Conservation (phyloP, 2,329 filamentous ascomycete species). For the Tolypocladium guangdongense region DNA sequence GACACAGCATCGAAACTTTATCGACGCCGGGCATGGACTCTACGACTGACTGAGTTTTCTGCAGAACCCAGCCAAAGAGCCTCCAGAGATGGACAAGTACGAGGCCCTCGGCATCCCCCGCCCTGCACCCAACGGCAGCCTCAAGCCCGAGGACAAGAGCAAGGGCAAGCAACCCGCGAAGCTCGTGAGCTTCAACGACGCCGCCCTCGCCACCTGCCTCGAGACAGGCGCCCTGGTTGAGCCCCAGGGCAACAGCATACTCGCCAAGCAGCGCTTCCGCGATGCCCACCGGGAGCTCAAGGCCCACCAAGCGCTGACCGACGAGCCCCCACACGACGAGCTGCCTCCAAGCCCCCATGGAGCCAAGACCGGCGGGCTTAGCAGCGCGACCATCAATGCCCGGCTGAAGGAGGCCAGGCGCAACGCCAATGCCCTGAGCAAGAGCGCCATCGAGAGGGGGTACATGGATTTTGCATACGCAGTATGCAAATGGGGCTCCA, state of each 20-base stretch:
- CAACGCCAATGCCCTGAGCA: background rate
- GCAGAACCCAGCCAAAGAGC: background rate
- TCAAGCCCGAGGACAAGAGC: background rate
- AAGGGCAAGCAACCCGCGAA: background rate
- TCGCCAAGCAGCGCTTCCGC: background rate
- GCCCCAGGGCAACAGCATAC: background rate
- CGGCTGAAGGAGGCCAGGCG: background rate
- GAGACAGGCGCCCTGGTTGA: background rate
- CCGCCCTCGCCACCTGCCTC: background rate
- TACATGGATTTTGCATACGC: background rate
- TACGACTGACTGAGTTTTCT: background rate
- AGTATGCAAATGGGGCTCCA: background rate
- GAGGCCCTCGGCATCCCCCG: background rate
- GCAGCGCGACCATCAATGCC: background rate
- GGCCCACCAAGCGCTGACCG: background rate
- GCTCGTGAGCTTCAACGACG: background rate
- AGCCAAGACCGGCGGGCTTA: background rate
- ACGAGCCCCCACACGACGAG: background rate
- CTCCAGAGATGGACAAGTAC: background rate
- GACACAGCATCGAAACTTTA: background rate
- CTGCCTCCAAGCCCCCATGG: background rate
- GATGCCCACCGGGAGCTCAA: background rate
- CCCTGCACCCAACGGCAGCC: background rate
- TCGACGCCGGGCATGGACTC: background rate
- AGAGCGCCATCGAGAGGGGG: too few relatives aligned